Percentiles rank a stretch among this genome's conserved stretches.
phyloP scores from a whole-genome alignment of 768 basidiomycete species.

The Phlebiopsis gigantea region DNA sequence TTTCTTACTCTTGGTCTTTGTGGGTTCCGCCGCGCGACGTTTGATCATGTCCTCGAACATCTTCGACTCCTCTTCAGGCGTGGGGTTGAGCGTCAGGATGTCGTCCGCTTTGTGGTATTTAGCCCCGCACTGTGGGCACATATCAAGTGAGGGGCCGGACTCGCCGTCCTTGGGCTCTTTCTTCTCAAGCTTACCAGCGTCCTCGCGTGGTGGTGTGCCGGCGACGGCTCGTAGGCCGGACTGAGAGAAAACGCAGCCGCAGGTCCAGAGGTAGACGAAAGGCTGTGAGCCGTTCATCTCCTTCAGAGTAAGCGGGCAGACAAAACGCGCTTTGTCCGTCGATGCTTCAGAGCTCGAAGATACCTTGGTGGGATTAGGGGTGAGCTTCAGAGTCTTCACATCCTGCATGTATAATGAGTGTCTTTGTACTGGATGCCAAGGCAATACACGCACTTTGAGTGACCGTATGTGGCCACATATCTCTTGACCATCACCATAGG shows the following conservation, averaged over 20 bases:
- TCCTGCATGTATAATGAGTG: slow-evolving; percentile 51
- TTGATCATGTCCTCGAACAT: slow-evolving; percentile 54
- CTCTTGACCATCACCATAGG: slow-evolving; percentile 86
- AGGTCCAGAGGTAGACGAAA: slow-evolving; percentile 81
- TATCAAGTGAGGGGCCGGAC: slow-evolving; percentile 34
- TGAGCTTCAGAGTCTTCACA: slow-evolving; percentile 77
- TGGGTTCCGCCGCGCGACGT: slow-evolving; percentile 50
- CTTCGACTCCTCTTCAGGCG: slow-evolving; percentile 55
- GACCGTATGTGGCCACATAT: slow-evolving; percentile 92
- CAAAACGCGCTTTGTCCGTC: slow-evolving; percentile 60
- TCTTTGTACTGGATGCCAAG: not conserved
- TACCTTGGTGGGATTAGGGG: slow-evolving; percentile 50
- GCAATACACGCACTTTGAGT: slow-evolving; percentile 61
- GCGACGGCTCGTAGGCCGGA: slow-evolving; percentile 71
- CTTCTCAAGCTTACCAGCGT: slow-evolving; percentile 20
- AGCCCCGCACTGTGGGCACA: slow-evolving; percentile 74
- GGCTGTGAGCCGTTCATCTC: slow-evolving; percentile 92
- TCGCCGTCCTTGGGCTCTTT: slow-evolving; percentile 19
- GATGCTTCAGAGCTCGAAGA: slow-evolving; percentile 33
- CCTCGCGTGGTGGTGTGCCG: slow-evolving; percentile 24
- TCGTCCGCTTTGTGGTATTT: slow-evolving; percentile 59
- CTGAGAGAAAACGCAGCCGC: slow-evolving; percentile 90
- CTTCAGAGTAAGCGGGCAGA: slow-evolving; percentile 87
- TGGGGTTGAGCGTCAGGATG: slow-evolving; percentile 64
- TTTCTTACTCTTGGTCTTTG: slow-evolving; percentile 55